Evolutionary conservation across 345 rosid species (phyloP).

Genomic region (Nephelium lappaceum): DNA sequence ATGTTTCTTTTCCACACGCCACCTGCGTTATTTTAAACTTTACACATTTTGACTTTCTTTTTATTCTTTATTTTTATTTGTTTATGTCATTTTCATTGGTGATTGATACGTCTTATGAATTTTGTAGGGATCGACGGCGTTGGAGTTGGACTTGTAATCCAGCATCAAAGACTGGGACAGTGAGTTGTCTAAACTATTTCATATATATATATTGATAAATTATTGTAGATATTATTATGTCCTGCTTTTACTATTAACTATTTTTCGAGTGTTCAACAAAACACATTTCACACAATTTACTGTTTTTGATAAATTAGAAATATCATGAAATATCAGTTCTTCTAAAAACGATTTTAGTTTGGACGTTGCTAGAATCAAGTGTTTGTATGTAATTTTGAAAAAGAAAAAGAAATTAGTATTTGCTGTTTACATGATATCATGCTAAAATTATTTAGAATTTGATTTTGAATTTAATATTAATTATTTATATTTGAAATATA

Average conservation of each 20-base stretch:
- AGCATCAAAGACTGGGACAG: slow-evolving; percentile 63
- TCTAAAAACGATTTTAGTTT: too few species aligned
- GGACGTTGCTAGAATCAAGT: too few species aligned
- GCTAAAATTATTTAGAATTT: background rate
- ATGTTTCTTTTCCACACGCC: background rate
- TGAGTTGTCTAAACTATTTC: slow-evolving; percentile 29
- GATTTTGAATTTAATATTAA: too few species aligned
- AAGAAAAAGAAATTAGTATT: background rate
- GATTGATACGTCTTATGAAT: background rate
- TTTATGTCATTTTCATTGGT: background rate
- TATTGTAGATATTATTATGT: background rate
- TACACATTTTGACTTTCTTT: background rate
- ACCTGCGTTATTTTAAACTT: background rate
- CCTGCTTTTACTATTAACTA: background rate
- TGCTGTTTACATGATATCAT: background rate
- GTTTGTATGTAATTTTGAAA: background rate
- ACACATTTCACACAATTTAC: background rate
- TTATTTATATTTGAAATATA: background rate
- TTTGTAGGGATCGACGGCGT: slow-evolving; percentile 77
- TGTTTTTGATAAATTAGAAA: background rate
- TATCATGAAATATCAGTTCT: background rate
- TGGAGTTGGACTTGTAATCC: slow-evolving; percentile 69
- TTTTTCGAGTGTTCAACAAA: background rate
- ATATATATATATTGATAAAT: too few species aligned
- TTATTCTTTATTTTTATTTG: background rate